phyloP scores from a whole-genome alignment of 768 basidiomycete species.

The Crepidotus variabilis region DNA sequence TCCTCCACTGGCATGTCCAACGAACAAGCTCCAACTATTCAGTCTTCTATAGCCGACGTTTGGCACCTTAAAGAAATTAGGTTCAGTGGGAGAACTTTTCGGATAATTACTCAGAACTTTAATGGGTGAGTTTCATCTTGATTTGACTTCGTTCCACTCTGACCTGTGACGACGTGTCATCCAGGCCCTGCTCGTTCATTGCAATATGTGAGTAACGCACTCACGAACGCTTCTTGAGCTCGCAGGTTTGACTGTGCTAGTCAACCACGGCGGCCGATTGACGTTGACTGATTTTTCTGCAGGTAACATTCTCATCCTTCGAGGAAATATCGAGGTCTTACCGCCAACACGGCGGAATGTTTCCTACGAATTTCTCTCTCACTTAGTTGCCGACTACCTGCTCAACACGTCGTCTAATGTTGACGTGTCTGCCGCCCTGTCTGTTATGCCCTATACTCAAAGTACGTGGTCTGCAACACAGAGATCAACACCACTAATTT shows the following conservation, averaged over 20 bases:
- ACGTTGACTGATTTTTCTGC: slow-evolving; percentile 7
- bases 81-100: slow-evolving; percentile 43
- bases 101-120: slow-evolving; percentile 80
- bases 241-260: neutral
- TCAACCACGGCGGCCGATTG: neutral
- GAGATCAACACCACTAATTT: neutral
- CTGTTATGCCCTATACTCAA: slow-evolving; percentile 73
- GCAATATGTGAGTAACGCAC: slow-evolving; percentile 63
- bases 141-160: neutral
- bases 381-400: slow-evolving; percentile 81
- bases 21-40: slow-evolving; percentile 26
- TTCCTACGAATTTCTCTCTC: slow-evolving; percentile 82
- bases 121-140: slow-evolving; percentile 59
- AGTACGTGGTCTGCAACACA: slow-evolving; percentile 42
- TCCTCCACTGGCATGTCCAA: slow-evolving; percentile 18
- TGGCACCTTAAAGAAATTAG: slow-evolving; percentile 74
- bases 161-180: slow-evolving; percentile 3
- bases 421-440: slow-evolving; percentile 68
- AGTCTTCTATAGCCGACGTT: slow-evolving; percentile 52
- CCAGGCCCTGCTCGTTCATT: slow-evolving; percentile 87
- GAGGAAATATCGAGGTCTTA: slow-evolving; percentile 74
- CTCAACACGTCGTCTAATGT: slow-evolving; percentile 53
- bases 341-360: slow-evolving; percentile 65
- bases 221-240: neutral
- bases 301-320: slow-evolving; percentile 88